Base-by-base conservation (phyloP, 805 yeast species). In the Yarrowia sp. region DNA sequence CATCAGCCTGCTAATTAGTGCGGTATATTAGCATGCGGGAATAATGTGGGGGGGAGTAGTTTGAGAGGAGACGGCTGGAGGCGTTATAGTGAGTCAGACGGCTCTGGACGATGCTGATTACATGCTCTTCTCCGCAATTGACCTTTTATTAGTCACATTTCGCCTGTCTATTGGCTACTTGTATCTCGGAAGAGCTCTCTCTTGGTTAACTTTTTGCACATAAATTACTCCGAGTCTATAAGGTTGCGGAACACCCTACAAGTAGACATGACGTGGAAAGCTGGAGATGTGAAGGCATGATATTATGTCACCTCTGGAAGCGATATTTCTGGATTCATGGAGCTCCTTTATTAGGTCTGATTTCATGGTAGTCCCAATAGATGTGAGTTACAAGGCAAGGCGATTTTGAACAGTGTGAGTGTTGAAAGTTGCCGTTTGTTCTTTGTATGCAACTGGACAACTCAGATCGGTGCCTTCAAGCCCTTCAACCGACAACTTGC, bases 11-110 rank as follows among this genome's bases (percentile, higher is more conserved):
- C 50, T 20, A 44, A 20, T n/a, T 33, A 58, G 65, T 58, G 52
- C 52, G 49, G 50, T 55, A 55, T 55, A 55, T 55, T 55, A 55
- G 61, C 15, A 24, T 55, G 61, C 61, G 61, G 61, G 61, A 52
- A 55, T 55, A 24, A 42, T 58, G 64, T 58, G 64, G 64, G 64
- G 63, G n/a, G 30, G 20, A 43, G 64, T 43, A 50, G 64, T 50
- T 40, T 30, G 30, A 15, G 15, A 12, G 38, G 40, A 36, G 38
- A 9, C 2, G 38, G 10, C 12, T 36, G 7, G 38, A 24, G 38
- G 3, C 38, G 38, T 2, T 36, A 12, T 3, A 12, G 10, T 8
- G 10, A 3, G 13, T 36, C 38, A 6, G 30, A 9, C 10, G 8
- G 38, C 13, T 36, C 2, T 36, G 38, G 38, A 12, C 12, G 8